Evolutionary conservation across 1,284 basidiomycete genomes (phyloP), one percentile per base, ranked within the genome.

Genomic region (Fomes fomentarius): DNA sequence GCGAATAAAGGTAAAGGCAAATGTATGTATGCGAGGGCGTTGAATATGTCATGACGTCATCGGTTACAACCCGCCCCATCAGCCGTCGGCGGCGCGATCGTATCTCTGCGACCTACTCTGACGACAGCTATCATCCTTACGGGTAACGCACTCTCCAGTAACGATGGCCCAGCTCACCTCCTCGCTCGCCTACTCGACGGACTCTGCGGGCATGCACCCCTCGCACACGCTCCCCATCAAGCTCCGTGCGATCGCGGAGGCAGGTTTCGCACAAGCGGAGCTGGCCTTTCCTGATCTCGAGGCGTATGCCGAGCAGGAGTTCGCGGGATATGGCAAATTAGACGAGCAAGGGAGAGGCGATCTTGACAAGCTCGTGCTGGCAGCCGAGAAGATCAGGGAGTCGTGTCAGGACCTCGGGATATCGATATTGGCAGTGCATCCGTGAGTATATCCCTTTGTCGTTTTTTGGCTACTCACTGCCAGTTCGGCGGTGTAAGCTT

Each of bases 161-260:
- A n/a, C n/a, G n/a, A n/a, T n/a, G n/a, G n/a, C n/a, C n/a, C n/a
- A n/a, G 10, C 42, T 56, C 24, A 44, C 48, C 1, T 52, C 48
- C 12, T 33, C 49, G 6, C 47, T 60, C 17, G 61, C 65, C 1
- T 71, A 70, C 55, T 69, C 69, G 24, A 67, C 69, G 9, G 66
- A 66, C 41, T 72, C 69, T 2, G 69, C 69, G 33, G 70, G 71
- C 11, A 71, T 71, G 69, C 66, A 71, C 48, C 60, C 67, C 4
- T 63, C 62, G 2, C 69, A 71, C 43, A 68, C 64, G 9, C 57
- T 71, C 2, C 66, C 67, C 3, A 33, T 63, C 47, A 72, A 71
- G 51, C 60, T 72, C 11, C 62, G 59, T 10, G 69, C 66, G 15
- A 69, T 71, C 38, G 65, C 67, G 10, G 62, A 63, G 9, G 68